These are phyloP conservation scores for Neonectria faginata DNA, from an alignment of 2,329 filamentous ascomycete genomes.

Conservation along the genomic window DNA sequence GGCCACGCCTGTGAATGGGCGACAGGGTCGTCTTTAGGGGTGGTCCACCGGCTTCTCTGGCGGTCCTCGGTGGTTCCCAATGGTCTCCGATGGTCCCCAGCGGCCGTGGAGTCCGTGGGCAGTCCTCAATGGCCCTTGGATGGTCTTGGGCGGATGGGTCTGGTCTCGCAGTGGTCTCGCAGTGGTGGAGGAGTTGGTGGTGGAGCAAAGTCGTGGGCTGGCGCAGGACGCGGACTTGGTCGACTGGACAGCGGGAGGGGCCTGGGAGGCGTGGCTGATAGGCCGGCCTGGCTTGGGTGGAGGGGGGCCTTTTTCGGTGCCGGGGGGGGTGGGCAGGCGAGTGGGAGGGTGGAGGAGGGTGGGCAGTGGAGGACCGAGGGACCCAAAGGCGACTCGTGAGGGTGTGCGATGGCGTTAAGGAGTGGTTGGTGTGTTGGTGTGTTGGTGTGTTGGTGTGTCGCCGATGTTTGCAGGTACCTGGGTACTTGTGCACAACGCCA, in stretches of 20 bases:
- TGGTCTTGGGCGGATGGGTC: slow-evolving; percentile 30
- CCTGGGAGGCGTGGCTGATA: slow-evolving; percentile 28
- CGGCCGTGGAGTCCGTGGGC: slow-evolving; percentile 30
- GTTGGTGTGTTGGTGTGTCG: neutral
- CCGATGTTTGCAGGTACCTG: slow-evolving; percentile 20
- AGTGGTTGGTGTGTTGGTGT: slow-evolving; percentile 30
- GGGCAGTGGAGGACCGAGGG: slow-evolving; percentile 26
- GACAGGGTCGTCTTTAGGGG: slow-evolving; percentile 13
- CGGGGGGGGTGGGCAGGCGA: slow-evolving; percentile 16
- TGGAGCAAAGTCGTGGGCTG: slow-evolving; percentile 38
- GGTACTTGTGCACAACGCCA: slow-evolving; percentile 23
- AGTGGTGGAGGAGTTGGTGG: slow-evolving; percentile 25
- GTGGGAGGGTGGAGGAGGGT: slow-evolving; percentile 27
- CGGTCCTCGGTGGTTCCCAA: slow-evolving; percentile 37
- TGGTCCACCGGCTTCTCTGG: slow-evolving; percentile 39
- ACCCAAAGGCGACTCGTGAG: slow-evolving; percentile 36
- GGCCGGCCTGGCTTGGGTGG: slow-evolving; percentile 21
- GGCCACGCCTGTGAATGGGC: slow-evolving; percentile 38
- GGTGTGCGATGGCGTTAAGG: slow-evolving; percentile 34
- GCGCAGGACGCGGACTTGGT: slow-evolving; percentile 35
- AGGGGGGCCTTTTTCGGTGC: neutral
- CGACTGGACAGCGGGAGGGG: slow-evolving; percentile 38
- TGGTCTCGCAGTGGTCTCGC: slow-evolving; percentile 33
- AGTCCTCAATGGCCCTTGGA: slow-evolving; percentile 32
- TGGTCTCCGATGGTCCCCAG: slow-evolving; percentile 36